Conservation (phyloP, 257 asterid genomes). For the Rauvolfia tetraphylla region DNA sequence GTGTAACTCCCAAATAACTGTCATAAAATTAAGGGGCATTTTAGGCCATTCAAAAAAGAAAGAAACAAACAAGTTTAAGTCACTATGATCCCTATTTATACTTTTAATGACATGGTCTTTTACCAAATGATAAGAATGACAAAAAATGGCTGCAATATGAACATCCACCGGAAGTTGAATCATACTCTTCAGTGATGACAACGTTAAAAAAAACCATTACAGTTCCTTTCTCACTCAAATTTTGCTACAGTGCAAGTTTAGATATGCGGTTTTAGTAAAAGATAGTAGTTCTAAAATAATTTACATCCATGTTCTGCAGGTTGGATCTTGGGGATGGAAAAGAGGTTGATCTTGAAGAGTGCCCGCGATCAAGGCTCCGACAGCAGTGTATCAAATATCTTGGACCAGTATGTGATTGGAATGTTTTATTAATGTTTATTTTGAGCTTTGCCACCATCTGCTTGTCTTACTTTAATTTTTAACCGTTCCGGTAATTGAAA, state of each 20-base stretch:
- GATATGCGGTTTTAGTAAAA: too few species aligned
- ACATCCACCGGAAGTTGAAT: background rate
- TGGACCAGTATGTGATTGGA: conserved; percentile 72
- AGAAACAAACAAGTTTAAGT: too few species aligned
- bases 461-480: background rate
- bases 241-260: too few species aligned
- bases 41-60: too few species aligned
- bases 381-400: conserved; percentile 85
- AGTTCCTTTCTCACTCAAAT: too few species aligned
- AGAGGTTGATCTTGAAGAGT: conserved; percentile 75
- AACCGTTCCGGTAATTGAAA: background rate
- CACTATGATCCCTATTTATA: too few species aligned
- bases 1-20: too few species aligned
- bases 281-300: conserved; percentile 16
- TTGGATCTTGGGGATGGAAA: conserved; percentile 95
- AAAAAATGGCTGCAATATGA: background rate
- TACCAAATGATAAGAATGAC: background rate
- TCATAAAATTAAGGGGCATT: too few species aligned
- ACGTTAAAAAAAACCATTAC: too few species aligned
- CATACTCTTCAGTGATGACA: background rate
- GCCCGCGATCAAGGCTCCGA: conserved; percentile 83
- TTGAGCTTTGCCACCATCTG: background rate
- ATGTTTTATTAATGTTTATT: conserved; percentile 4
- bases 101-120: background rate
- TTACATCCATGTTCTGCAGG: conserved; percentile 41